phyloP scores from a whole-genome alignment of 306 rosid species.

The Neltuma alba region DNA sequence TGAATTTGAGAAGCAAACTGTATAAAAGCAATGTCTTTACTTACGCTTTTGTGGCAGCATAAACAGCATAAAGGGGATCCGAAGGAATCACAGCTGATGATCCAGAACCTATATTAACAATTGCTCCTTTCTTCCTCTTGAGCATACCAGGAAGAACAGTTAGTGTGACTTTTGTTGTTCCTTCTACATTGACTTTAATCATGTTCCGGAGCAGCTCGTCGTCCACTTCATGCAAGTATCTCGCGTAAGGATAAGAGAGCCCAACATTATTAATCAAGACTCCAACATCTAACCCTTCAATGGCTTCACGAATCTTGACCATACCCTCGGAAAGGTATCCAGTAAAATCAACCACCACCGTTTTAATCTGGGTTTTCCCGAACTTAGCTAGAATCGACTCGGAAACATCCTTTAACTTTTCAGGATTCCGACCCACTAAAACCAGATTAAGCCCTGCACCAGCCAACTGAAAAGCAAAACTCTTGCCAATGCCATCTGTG shows the following conservation, averaged over 20 bases:
- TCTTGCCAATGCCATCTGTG: slow-evolving; percentile 80
- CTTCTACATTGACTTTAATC: no score
- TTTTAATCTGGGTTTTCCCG: no score
- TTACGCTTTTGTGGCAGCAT: slow-evolving; percentile 94
- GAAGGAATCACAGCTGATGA: slow-evolving; percentile 86
- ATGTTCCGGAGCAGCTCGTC: no score
- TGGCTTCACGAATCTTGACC: no score
- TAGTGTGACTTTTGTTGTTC: no score
- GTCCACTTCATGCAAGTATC: no score
- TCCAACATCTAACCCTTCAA: no score
- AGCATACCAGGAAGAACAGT: slow-evolving; percentile 76
- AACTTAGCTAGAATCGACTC: slow-evolving; percentile 57
- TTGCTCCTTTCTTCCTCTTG: slow-evolving; percentile 83
- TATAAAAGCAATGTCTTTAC: slow-evolving; percentile 23
- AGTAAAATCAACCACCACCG: no score
- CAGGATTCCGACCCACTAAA: slow-evolving; percentile 81
- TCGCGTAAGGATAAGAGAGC: no score
- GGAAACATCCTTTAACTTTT: slow-evolving; percentile 77
- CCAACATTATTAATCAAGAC: no score
- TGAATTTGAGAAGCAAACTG: no score
- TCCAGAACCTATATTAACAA: slow-evolving; percentile 95
- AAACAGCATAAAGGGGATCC: slow-evolving; percentile 90
- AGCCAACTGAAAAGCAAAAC: slow-evolving; percentile 74
- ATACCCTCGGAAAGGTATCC: no score
- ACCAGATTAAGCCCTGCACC: slow-evolving; percentile 68